Evolutionary conservation across 1,139 yeast genomes (phyloP), one percentile per base, ranked within the genome.

Genomic region (Protomyces arabidopsidicola): DNA sequence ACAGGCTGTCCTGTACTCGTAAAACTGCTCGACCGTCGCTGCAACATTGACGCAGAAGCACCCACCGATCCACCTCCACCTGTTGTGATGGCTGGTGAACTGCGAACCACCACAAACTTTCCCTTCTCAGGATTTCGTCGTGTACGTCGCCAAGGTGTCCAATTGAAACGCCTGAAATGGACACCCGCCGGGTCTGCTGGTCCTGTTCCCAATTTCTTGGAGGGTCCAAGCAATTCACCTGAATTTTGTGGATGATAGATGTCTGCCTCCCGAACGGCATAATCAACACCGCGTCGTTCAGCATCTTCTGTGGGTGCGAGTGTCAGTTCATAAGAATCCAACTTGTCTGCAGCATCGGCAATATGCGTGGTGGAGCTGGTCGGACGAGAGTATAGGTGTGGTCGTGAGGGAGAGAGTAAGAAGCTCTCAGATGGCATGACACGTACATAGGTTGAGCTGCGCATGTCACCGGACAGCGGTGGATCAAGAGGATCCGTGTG

Each of bases 241-340:
- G 55, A 63, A 39, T 50, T 53, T 27, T 36, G 55, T 6, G 59
- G 53, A 9, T 45, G 55, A 64, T 75, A 75, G 54, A 74, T 69
- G 60, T 75, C 77, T 1, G 77, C 73, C 63, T 75, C 77, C 8
- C 77, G 71, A 6, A 73, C 72, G 0, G 77, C 77, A 65, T 75
- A 75, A 60, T 75, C 71, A 9, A 71, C 74, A 31, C 67, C 67
- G n/a, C 65, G 60, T 1, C 59, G 59, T 27, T 53, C 53, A 10
- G 63, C 59, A 51, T 45, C 56, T 27, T 53, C 66, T 14, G 58
- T 45, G 14, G 61, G 51, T 2, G 52, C 63, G n/a, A 58, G 53
- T 27, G 51, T 36, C 5, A 50, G 63, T 6, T 56, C 64, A 18
- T 52, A 60, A 12, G 56, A 36, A 16, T 63, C 63, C n/a, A 39